Evolutionary conservation across 2,329 filamentous ascomycete species (phyloP).

Genomic region (Cladophialophora carrionii): DNA sequence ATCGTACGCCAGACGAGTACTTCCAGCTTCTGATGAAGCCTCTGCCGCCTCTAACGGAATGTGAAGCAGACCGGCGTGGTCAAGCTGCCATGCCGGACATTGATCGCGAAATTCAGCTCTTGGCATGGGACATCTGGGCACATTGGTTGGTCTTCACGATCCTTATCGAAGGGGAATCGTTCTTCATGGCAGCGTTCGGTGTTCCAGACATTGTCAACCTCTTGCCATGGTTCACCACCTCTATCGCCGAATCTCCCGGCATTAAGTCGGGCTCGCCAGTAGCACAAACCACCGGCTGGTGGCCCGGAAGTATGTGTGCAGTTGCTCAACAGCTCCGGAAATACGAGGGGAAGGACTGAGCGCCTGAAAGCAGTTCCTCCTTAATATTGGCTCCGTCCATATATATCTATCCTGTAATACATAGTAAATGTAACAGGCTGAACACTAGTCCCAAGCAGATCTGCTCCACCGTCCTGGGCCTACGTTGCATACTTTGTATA

Average conservation of each 20-base stretch:
- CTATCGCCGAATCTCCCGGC: background rate
- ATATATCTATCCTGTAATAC: background rate
- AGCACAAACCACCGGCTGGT: conserved; percentile 8
- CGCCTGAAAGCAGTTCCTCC: background rate
- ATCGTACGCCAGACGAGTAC: conserved; percentile 16
- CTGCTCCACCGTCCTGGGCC: no score
- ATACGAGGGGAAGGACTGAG: conserved; percentile 2
- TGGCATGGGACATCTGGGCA: conserved; percentile 26
- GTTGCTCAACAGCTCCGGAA: conserved; percentile 15
- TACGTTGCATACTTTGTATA: no score
- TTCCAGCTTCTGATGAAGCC: conserved; percentile 9
- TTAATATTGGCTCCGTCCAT: background rate
- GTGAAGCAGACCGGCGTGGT: background rate
- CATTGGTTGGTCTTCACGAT: conserved; percentile 26
- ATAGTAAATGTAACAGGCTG: background rate
- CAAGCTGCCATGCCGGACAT: background rate
- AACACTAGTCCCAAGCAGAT: background rate
- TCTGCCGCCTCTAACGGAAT: background rate
- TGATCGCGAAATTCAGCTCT: conserved; percentile 18
- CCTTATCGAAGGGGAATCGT: conserved; percentile 21
- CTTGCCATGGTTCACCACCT: background rate
- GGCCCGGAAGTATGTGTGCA: conserved; percentile 16
- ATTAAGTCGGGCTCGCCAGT: background rate
- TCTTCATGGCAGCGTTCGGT: conserved; percentile 17
- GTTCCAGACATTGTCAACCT: conserved; percentile 21